These are phyloP conservation scores for Solanum acaule DNA, from an alignment of 257 asterid species.

Conservation along the genomic window DNA sequence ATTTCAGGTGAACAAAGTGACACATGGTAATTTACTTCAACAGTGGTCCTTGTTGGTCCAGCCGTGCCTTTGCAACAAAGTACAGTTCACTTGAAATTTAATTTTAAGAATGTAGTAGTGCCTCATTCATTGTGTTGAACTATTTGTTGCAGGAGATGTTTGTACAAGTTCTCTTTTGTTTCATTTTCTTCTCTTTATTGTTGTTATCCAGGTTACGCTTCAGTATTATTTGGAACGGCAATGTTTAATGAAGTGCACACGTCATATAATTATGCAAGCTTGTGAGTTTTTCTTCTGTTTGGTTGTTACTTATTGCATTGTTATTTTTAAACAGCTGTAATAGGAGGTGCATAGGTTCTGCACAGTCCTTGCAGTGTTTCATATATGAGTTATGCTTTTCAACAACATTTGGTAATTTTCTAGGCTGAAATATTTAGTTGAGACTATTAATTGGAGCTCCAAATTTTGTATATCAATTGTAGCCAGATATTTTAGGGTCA, in stretches of 20 bases:
- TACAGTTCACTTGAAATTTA: not conserved
- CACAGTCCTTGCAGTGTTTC: not conserved
- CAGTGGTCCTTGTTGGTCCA: not conserved
- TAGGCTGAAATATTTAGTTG: not conserved
- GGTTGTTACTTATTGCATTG: not conserved
- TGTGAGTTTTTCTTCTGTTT: constrained; percentile 40
- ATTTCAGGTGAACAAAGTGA: not conserved
- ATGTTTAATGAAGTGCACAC: constrained; percentile 85
- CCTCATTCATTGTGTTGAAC: not conserved
- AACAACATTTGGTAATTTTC: not conserved
- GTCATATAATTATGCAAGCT: constrained; percentile 69
- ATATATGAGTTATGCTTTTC: not conserved
- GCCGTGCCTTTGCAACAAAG: not conserved
- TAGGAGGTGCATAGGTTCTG: not conserved
- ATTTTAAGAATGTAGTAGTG: not conserved
- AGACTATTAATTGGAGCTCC: not conserved
- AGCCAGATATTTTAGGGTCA: not conserved
- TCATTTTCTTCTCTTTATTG: not conserved
- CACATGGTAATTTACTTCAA: not conserved
- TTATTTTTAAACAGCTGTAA: not conserved
- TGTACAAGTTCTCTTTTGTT: not conserved
- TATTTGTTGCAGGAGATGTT: not conserved
- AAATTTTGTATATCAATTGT: not conserved
- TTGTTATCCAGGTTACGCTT: constrained; percentile 51
- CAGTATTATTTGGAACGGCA: constrained; percentile 79